Evolutionary conservation across 1,139 yeast genomes (phyloP).

Genomic region (Arxiozyma slooffiae): DNA sequence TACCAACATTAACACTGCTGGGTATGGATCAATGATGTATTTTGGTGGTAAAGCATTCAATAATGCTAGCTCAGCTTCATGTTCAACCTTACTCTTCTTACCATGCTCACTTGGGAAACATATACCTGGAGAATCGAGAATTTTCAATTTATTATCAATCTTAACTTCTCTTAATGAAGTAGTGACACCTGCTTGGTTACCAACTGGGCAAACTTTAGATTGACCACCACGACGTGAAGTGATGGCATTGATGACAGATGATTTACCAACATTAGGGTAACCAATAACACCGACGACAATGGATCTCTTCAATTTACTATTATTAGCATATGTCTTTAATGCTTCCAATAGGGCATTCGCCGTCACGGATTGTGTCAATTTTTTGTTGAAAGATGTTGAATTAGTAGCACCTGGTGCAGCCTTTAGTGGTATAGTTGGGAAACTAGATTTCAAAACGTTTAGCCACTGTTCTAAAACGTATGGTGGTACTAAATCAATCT

Average conservation of each 20-base stretch:
- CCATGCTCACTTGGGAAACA: constrained; percentile 72
- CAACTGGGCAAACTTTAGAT: constrained; percentile 83
- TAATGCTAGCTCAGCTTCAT: constrained; percentile 79
- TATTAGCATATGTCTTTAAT: constrained; percentile 74
- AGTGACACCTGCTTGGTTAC: constrained; percentile 96
- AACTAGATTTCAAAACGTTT: constrained; percentile 62
- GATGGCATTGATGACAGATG: constrained; percentile 85
- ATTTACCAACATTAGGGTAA: constrained; percentile 91
- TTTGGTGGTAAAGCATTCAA: constrained; percentile 88
- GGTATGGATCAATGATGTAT: constrained; percentile 71
- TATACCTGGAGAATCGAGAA: constrained; percentile 94
- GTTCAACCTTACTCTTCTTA: constrained; percentile 47
- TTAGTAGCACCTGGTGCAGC: constrained; percentile 57
- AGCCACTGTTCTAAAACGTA: constrained; percentile 79
- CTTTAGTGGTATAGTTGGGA: constrained; percentile 86
- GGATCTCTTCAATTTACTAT: constrained; percentile 81
- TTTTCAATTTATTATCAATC: constrained; percentile 77
- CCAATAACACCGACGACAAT: constrained; percentile 94
- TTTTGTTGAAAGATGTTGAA: constrained; percentile 64
- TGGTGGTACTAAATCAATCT: constrained; percentile 86
- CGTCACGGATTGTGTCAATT: constrained; percentile 61
- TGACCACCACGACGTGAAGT: constrained; percentile 71
- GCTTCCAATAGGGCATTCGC: constrained; percentile 69
- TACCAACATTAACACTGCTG: constrained; percentile 69
- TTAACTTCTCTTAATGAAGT: constrained; percentile 86